These are phyloP conservation scores for Leucosporidium yakuticum DNA, from an alignment of 768 basidiomycete genomes.

Conservation along the genomic window DNA sequence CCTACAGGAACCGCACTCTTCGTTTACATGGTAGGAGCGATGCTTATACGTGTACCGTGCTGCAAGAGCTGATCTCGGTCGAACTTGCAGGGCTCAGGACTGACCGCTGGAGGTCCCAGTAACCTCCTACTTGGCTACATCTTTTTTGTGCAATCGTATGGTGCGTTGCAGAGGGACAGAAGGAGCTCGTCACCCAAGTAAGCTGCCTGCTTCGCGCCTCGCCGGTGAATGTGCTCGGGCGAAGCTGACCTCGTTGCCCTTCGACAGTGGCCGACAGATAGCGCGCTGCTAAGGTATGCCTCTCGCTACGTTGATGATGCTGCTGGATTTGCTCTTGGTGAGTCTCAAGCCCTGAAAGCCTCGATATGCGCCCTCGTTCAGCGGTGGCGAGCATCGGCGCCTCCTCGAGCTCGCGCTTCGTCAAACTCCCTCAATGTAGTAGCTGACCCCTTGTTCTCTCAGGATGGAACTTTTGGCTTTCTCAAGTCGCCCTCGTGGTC, in stretches of 20 bases:
- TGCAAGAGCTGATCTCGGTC: too few species aligned
- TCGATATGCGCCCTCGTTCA: not conserved
- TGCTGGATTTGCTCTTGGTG: not conserved
- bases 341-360: too few species aligned
- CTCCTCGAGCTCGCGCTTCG: too few species aligned
- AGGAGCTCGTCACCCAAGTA: not conserved
- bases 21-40: too few species aligned
- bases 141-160: not conserved
- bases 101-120: not conserved
- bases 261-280: slow-evolving; percentile 4
- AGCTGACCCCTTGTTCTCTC: not conserved
- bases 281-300: not conserved
- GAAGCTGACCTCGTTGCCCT: too few species aligned
- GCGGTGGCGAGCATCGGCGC: too few species aligned
- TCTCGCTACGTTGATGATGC: slow-evolving; percentile 2
- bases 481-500: not conserved
- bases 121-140: not conserved
- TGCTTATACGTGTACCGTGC: too few species aligned
- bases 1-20: not conserved
- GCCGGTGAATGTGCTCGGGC: too few species aligned
- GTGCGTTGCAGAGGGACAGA: not conserved
- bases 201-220: too few species aligned
- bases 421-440: too few species aligned
- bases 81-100: too few species aligned
- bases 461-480: not conserved